A percentile compares a stretch with the other conserved stretches of the same genome.
These are phyloP conservation scores for Brasenia schreberi DNA, from an alignment of 164 flowering plant species.

Conservation along the genomic window DNA sequence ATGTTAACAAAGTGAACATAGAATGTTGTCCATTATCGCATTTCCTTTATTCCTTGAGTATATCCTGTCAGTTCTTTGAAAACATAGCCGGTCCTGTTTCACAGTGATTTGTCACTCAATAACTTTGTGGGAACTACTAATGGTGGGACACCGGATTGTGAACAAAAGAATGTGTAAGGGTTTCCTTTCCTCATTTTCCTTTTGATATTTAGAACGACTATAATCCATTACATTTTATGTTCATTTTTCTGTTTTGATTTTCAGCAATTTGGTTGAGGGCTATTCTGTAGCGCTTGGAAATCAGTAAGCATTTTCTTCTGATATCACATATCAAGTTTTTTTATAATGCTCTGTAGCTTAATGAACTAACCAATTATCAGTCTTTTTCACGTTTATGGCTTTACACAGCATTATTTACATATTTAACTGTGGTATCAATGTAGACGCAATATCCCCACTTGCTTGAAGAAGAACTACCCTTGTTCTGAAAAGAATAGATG, in stretches of 20 bases:
- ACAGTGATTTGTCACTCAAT: conserved; percentile 65
- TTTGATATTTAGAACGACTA: background rate
- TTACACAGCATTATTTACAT: background rate
- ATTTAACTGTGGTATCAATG: background rate
- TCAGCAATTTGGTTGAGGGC: background rate
- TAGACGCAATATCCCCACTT: background rate
- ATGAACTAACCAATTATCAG: background rate
- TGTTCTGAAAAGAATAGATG: background rate
- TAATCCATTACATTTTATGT: background rate
- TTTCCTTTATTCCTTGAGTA: too few relatives aligned
- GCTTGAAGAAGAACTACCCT: background rate
- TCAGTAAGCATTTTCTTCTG: background rate
- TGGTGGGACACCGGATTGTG: background rate
- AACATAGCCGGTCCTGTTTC: background rate
- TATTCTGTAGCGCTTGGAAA: background rate
- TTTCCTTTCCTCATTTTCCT: background rate
- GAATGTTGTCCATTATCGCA: too few relatives aligned
- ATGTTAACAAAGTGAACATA: too few relatives aligned
- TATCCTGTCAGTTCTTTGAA: too few relatives aligned
- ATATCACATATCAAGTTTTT: background rate
- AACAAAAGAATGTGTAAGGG: background rate
- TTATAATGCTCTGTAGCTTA: background rate
- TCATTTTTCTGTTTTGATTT: background rate
- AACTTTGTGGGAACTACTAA: conserved; percentile 42
- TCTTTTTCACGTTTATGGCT: too few relatives aligned